A percentile compares a stretch with the other conserved stretches of the same genome.
These are phyloP conservation scores for Tetrahymena malaccensis DNA, from an alignment of 73 alveolate species.

Conservation along the genomic window DNA sequence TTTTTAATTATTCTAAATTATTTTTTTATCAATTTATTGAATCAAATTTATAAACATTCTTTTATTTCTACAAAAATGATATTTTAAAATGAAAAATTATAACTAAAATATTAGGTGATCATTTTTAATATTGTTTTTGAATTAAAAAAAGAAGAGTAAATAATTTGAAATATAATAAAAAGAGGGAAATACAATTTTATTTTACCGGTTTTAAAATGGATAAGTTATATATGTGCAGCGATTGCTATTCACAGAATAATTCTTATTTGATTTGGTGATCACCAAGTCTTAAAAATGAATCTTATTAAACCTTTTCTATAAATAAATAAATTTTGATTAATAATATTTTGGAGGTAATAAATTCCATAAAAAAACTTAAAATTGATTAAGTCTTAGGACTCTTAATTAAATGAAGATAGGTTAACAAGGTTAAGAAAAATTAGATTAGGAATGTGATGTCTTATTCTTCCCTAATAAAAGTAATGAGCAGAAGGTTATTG, in stretches of 20 bases:
- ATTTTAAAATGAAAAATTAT: too few species aligned
- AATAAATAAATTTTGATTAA: background rate
- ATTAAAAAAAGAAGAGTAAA: background rate
- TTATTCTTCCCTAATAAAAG: slow-evolving; percentile 76
- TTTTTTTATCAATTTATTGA: too few species aligned
- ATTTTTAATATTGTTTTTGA: too few species aligned
- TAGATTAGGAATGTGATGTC: background rate
- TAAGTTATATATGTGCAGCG: background rate
- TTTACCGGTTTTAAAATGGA: background rate
- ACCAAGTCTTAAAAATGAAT: background rate
- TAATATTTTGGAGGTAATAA: background rate
- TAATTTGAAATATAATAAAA: background rate
- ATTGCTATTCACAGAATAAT: background rate
- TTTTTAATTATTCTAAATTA: too few species aligned
- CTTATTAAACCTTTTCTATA: background rate
- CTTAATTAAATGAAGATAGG: background rate
- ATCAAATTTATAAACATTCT: too few species aligned
- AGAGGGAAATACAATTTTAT: background rate
- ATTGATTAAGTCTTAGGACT: background rate
- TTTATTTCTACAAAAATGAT: too few species aligned
- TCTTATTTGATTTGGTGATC: background rate
- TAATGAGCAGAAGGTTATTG: slow-evolving; percentile 37
- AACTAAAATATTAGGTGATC: too few species aligned
- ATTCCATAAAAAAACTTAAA: background rate
- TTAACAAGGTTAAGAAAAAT: background rate